phyloP scores from a whole-genome alignment of 495 filamentous ascomycete species.

The Haplographium delicatum region DNA sequence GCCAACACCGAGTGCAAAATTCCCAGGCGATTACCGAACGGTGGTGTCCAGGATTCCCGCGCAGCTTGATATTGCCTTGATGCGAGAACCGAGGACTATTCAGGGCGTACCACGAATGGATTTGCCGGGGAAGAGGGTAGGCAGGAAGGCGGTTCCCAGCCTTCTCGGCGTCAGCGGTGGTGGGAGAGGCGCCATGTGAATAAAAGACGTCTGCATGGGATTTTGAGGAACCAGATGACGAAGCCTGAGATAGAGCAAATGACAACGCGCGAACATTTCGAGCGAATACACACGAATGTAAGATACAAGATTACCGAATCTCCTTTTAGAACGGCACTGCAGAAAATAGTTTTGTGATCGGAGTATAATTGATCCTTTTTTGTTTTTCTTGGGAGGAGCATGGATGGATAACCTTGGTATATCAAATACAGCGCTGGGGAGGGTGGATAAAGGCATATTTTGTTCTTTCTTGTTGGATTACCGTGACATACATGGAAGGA shows the following conservation, averaged over 20 bases:
- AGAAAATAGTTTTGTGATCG: not conserved
- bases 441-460: not conserved
- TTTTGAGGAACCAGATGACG: not conserved
- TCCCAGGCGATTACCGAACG: constrained; percentile 59
- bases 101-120: constrained; percentile 67
- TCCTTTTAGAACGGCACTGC: too few relatives aligned
- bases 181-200: not conserved
- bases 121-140: constrained; percentile 44
- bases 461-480: not conserved
- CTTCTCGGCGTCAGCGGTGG: constrained; percentile 37
- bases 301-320: not conserved
- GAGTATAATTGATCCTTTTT: not conserved
- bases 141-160: constrained; percentile 70
- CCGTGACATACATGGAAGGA: not conserved
- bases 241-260: not conserved
- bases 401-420: not conserved
- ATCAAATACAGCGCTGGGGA: too few relatives aligned
- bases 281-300: not conserved
- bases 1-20: constrained; percentile 64
- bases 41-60: constrained; percentile 61
- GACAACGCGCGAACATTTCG: not conserved
- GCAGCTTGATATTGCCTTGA: constrained; percentile 76
- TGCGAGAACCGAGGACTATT: constrained; percentile 81
- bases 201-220: not conserved
- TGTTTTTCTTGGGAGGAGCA: not conserved